Base-by-base conservation (phyloP, 805 yeast species). In the Metschnikowia sp. region DNA sequence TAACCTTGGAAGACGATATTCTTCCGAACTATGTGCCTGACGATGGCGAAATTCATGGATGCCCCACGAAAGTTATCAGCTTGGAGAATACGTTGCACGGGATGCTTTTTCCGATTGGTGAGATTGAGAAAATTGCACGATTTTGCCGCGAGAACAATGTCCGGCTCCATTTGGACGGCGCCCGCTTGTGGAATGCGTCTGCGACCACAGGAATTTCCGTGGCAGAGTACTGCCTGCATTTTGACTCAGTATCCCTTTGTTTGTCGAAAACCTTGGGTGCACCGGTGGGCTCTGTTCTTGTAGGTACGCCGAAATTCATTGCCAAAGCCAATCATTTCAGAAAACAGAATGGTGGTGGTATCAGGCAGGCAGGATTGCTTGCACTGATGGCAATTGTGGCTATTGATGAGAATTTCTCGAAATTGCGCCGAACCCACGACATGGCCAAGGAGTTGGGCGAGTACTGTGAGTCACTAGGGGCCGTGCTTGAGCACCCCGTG, bases 1-100 rank as follows among this genome's bases (percentile, higher is more conserved):
- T 72, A 45, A 70, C 75, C 1, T 58, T 69, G 45, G 69, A 66
- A 41, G 72, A 69, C 47, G 73, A 70, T 44, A 65, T 72, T 32
- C 39, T 65, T 29, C 68, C 68, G 26, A 65, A 68, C 49, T 65
- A 59, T 45, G 63, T 68, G 12, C 74, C 73, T 7, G 76, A 71
- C 50, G 75, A 70, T 47, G 76, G 75, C 9, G 76, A 72, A 45
- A 71, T 72, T 45, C 77, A 72, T 51, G 60, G 67, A 8, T 74
- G 75, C 36, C 77, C 76, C 32, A 72, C 76, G 9, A 71, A 70
- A 48, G 68, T 72, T 38, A 70, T 72, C 37, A 65, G 70, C 29
- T 66, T 72, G 58, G 77, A 72, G 47, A 72, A 72, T 54, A 72
- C 76, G 11, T 58, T 72, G 44, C 73, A 71, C 53, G 77, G 77